Conservation (phyloP, 2,329 filamentous ascomycete genomes). For the Byssoonygena ceratinophila region DNA sequence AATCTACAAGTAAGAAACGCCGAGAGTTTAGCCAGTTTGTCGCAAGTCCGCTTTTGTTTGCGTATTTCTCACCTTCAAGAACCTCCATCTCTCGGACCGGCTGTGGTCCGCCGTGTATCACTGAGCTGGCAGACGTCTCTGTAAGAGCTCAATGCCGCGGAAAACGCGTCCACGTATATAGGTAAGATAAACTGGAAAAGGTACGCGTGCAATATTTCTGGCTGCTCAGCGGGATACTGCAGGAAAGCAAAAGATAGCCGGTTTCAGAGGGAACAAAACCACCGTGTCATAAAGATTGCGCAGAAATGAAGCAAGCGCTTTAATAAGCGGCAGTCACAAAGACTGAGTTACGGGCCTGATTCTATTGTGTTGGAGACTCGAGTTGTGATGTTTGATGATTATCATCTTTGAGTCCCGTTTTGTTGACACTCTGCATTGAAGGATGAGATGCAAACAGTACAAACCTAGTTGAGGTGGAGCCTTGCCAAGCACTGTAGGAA, state of each 20-base stretch:
- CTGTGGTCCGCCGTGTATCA: background rate
- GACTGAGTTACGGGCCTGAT: too few species aligned
- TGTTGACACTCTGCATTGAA: background rate
- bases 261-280: background rate
- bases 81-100: background rate
- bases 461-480: background rate
- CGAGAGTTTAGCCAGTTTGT: background rate
- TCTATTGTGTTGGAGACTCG: too few species aligned
- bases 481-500: too few species aligned
- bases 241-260: too few species aligned
- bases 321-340: too few species aligned
- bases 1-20: slow-evolving; percentile 14
- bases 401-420: background rate
- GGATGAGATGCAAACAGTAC: background rate
- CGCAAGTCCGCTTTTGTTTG: background rate
- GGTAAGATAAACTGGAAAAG: background rate
- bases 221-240: too few species aligned
- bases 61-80: background rate
- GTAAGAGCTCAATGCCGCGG: background rate
- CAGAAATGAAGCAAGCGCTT: too few species aligned
- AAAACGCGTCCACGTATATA: background rate
- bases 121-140: too few species aligned
- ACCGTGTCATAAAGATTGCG: too few species aligned
- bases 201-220: too few species aligned
- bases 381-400: too few species aligned